Evolutionary conservation across 2,329 filamentous ascomycete species (phyloP).

Genomic region (Ambrosiella beaveri): DNA sequence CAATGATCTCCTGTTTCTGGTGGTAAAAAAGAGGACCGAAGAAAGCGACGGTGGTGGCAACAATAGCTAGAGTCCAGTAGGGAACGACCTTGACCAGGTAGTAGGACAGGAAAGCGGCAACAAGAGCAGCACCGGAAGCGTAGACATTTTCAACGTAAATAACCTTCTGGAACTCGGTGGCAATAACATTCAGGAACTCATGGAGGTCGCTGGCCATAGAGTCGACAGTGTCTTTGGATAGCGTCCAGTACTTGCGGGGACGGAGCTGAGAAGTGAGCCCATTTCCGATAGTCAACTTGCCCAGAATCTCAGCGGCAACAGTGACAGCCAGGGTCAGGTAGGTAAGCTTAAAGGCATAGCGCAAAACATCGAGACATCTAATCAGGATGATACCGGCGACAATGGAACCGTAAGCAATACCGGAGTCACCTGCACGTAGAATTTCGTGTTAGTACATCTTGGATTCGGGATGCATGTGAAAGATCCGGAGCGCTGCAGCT

Average conservation of each 20-base stretch:
- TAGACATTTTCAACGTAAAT: constrained; percentile 50
- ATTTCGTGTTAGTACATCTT: no score
- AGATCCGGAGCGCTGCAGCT: no score
- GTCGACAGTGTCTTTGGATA: constrained; percentile 46
- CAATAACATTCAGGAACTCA: constrained; percentile 54
- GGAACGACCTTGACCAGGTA: constrained; percentile 52
- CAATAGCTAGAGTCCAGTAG: constrained; percentile 49
- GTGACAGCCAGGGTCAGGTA: constrained; percentile 45
- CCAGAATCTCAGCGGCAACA: constrained; percentile 41
- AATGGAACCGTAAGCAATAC: constrained; percentile 42
- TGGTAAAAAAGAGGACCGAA: constrained; percentile 46
- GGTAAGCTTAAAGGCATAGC: constrained; percentile 48
- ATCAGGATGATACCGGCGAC: constrained; percentile 43
- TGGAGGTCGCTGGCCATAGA: constrained; percentile 44
- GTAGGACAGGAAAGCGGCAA: constrained; percentile 47
- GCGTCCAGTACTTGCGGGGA: constrained; percentile 49
- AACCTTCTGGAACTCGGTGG: constrained; percentile 52
- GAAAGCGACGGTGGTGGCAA: constrained; percentile 42
- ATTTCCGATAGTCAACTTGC: constrained; percentile 42
- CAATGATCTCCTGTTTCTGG: constrained; percentile 53
- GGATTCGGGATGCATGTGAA: no score
- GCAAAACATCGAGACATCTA: constrained; percentile 48
- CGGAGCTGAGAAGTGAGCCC: constrained; percentile 49
- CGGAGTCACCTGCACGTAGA: constrained; percentile 36
- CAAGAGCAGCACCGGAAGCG: constrained; percentile 38